Percentiles rank a stretch among this genome's conserved stretches.
Conservation (phyloP, 2,329 filamentous ascomycete species). For the Trichoderma sp. region DNA sequence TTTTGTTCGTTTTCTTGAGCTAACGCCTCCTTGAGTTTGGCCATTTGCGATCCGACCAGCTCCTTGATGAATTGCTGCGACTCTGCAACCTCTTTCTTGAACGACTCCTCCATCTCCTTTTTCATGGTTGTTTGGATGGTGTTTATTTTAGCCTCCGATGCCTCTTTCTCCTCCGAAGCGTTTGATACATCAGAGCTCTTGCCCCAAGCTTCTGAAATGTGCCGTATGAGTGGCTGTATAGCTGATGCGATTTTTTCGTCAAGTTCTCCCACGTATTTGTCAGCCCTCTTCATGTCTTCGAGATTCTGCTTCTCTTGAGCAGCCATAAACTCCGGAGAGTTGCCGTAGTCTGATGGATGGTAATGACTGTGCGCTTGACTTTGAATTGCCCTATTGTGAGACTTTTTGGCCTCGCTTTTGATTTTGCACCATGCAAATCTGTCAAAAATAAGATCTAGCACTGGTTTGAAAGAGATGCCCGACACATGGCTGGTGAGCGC, state of each 20-base stretch:
- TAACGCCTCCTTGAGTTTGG: background rate
- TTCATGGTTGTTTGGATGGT: background rate
- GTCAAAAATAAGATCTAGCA: conserved; percentile 28
- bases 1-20: background rate
- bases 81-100: background rate
- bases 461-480: conserved; percentile 13
- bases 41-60: background rate
- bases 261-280: conserved; percentile 8
- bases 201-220: background rate
- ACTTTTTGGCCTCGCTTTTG: conserved; percentile 23
- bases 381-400: conserved; percentile 20
- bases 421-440: conserved; percentile 25
- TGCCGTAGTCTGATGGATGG: conserved; percentile 27
- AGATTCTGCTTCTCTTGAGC: conserved; percentile 21
- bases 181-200: background rate
- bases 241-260: conserved; percentile 19
- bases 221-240: background rate
- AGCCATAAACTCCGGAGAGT: conserved; percentile 24
- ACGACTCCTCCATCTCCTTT: background rate
- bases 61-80: background rate
- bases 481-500: background rate
- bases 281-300: conserved; percentile 19
- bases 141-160: background rate
- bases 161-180: background rate
- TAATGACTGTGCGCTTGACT: conserved; percentile 23